Conservation (phyloP, 1,139 yeast genomes). For the Magnusiomyces paraingens region DNA sequence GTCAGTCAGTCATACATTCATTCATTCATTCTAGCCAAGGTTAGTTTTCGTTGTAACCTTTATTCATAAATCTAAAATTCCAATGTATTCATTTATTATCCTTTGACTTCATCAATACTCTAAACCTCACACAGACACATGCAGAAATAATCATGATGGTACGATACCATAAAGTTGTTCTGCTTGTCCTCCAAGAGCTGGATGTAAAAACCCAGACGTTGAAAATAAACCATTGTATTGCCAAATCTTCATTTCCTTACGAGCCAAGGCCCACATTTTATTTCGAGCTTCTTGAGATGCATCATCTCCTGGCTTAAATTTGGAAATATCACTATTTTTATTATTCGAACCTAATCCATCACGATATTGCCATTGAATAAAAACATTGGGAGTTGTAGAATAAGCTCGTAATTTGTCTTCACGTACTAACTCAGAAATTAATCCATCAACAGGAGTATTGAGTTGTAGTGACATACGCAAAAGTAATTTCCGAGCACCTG, state of each 20-base stretch:
- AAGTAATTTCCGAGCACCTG: conserved; percentile 19
- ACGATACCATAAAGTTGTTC: no score
- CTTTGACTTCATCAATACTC: no score
- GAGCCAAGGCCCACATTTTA: background rate
- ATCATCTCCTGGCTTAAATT: no score
- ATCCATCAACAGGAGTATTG: conserved; percentile 18
- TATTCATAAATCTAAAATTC: no score
- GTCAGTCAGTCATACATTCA: no score
- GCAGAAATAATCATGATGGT: no score
- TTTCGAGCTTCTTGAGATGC: background rate
- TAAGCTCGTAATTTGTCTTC: conserved; percentile 1
- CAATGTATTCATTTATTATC: no score
- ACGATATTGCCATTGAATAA: conserved; percentile 5
- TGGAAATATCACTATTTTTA: background rate
- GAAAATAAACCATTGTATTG: background rate
- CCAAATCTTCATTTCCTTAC: conserved; percentile 5
- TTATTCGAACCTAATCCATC: conserved; percentile 1
- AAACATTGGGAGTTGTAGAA: background rate
- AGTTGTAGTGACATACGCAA: conserved; percentile 17
- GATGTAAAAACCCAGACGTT: background rate
- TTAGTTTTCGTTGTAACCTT: no score
- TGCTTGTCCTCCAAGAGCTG: no score
- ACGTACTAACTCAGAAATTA: conserved; percentile 15
- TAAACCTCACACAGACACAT: no score
- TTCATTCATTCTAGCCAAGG: no score